phyloP scores from a whole-genome alignment of 129 eudicot species.

The Flaveria brownii region DNA sequence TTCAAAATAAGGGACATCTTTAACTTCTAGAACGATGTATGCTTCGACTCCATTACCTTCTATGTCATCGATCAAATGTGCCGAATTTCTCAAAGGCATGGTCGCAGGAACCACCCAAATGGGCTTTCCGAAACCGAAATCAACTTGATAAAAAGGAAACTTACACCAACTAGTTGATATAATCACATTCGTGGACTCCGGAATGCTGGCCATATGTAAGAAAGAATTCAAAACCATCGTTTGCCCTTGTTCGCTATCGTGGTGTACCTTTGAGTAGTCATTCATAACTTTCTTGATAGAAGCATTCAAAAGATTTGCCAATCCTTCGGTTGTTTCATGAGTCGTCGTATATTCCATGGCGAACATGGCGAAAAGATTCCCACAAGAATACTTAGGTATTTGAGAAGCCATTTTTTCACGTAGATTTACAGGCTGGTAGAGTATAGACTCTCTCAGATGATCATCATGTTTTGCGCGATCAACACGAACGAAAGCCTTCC shows the following conservation, averaged over 20 bases:
- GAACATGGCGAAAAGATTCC: neutral
- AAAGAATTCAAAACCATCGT: neutral
- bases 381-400: neutral
- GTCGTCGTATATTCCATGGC: neutral
- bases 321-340: neutral
- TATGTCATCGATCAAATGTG: neutral
- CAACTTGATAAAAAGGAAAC: neutral
- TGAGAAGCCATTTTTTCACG: neutral
- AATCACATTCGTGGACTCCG: neutral
- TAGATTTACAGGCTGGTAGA: neutral
- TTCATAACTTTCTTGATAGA: neutral
- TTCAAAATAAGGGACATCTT: constrained; percentile 1
- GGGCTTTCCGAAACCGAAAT: neutral
- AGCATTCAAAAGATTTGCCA: neutral
- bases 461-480: neutral
- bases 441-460: neutral
- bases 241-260: neutral
- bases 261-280: neutral
- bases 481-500: neutral
- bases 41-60: neutral
- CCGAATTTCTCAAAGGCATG: neutral
- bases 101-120: neutral
- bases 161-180: neutral
- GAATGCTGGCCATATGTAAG: neutral
- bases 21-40: neutral